Conservation (phyloP, 345 rosid species). For the Pistacia atlantica region DNA sequence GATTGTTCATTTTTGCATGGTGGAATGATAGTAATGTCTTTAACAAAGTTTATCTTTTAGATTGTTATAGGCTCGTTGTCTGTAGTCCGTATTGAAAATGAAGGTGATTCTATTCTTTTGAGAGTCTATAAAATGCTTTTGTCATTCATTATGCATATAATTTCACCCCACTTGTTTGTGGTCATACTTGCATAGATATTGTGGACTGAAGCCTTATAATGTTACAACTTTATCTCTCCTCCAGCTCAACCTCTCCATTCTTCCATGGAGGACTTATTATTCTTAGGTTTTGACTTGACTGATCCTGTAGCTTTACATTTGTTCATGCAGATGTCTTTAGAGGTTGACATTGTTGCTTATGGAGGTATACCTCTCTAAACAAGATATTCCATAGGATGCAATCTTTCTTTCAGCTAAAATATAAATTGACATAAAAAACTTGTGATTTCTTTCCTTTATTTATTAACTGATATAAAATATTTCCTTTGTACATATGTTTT, state of each 20-base stretch:
- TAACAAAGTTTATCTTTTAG: too few species aligned
- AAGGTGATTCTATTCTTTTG: too few species aligned
- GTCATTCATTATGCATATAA: background rate
- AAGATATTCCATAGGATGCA: background rate
- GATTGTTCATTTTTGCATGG: too few species aligned
- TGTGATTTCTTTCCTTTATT: background rate
- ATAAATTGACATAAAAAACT: background rate
- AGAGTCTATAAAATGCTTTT: too few species aligned
- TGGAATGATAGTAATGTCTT: too few species aligned
- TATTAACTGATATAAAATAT: background rate
- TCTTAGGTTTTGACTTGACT: background rate
- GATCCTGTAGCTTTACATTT: conserved; percentile 14
- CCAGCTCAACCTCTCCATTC: background rate
- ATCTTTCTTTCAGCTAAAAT: background rate
- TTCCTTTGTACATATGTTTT: background rate
- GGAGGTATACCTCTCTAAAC: conserved; percentile 60
- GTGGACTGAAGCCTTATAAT: background rate
- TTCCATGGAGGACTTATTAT: background rate
- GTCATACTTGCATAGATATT: background rate
- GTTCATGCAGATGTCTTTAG: conserved; percentile 64
- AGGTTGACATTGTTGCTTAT: conserved; percentile 89
- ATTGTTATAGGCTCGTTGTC: too few species aligned
- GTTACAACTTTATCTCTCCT: background rate
- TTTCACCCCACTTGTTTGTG: background rate
- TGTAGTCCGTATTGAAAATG: too few species aligned